phyloP scores from a whole-genome alignment of 1,139 yeast species.

The Entelexis paramagnoliae region DNA sequence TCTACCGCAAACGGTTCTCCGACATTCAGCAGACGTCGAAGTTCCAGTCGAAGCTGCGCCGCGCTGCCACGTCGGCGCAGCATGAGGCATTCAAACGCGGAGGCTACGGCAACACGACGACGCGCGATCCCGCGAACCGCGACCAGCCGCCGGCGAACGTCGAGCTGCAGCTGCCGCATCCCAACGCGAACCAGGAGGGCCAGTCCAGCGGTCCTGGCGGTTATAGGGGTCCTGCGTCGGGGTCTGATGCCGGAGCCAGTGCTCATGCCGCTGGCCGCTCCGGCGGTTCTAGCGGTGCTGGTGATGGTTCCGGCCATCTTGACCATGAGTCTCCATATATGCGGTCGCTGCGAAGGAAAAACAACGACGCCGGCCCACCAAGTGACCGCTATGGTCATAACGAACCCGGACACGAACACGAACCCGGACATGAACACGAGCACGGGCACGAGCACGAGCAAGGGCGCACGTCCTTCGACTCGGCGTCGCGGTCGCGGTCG shows the following conservation, averaged over 20 bases:
- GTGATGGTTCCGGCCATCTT: background rate
- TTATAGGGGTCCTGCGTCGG: too few relatives aligned
- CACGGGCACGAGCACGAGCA: too few relatives aligned
- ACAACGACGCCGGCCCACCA: background rate
- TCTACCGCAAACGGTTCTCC: slow-evolving; percentile 84
- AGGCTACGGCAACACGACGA: background rate
- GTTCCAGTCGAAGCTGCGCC: slow-evolving; percentile 64
- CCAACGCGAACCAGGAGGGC: background rate
- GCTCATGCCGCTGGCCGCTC: background rate
- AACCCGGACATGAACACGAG: too few relatives aligned
- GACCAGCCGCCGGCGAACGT: background rate
- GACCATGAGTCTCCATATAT: background rate
- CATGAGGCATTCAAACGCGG: slow-evolving; percentile 12
- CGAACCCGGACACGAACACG: too few relatives aligned
- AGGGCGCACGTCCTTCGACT: background rate
- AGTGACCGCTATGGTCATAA: background rate
- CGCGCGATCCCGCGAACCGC: slow-evolving; percentile 2
- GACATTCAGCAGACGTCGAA: slow-evolving; percentile 67
- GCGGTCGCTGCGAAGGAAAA: background rate
- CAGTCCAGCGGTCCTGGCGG: background rate
- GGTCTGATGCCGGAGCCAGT: background rate
- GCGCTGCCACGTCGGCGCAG: slow-evolving; percentile 63
- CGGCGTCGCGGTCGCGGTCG: background rate
- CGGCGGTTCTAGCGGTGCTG: background rate
- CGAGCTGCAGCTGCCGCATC: background rate